phyloP scores from a whole-genome alignment of 108 stramenopile species.

The Aureococcus anophagefferens region DNA sequence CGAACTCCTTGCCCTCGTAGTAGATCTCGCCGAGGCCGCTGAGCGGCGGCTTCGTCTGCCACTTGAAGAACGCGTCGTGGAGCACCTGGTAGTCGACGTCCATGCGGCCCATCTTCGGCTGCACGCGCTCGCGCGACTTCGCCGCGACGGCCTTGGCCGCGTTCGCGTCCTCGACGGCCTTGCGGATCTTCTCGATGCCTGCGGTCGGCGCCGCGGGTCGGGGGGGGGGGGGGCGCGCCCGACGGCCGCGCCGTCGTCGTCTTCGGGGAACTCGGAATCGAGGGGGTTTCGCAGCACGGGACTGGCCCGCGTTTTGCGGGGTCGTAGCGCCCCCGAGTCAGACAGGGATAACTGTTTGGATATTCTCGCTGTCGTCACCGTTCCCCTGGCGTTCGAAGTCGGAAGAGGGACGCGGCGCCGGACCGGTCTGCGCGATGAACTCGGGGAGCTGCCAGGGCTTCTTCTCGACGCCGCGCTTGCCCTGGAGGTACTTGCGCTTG shows the following conservation, averaged over 20 bases:
- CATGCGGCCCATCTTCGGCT: conserved; percentile 78
- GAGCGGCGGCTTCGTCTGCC: conserved; percentile 82
- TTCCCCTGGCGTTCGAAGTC: no score
- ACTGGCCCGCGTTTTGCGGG: no score
- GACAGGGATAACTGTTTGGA: no score
- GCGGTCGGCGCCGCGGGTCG: no score
- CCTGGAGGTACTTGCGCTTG: conserved; percentile 95
- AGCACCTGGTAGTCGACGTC: conserved; percentile 94
- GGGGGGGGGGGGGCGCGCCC: no score
- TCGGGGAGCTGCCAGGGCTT: conserved; percentile 86
- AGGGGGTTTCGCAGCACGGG: no score
- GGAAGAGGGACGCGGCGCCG: no score
- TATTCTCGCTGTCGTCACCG: no score
- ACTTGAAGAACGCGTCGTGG: conserved; percentile 94
- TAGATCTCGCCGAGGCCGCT: conserved; percentile 73
- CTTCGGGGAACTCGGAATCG: no score
- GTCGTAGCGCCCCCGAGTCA: no score
- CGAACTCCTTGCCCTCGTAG: conserved; percentile 95
- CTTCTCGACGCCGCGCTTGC: conserved; percentile 89
- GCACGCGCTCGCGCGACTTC: conserved; percentile 77
- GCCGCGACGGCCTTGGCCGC: conserved; percentile 41
- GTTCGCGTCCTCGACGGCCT: conserved; percentile 71
- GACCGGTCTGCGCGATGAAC: conserved; percentile 85
- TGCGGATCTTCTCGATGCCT: conserved; percentile 77
- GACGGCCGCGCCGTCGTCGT: no score